These are phyloP conservation scores for Boletus patriciae DNA, from an alignment of 768 basidiomycete genomes.

Conservation along the genomic window DNA sequence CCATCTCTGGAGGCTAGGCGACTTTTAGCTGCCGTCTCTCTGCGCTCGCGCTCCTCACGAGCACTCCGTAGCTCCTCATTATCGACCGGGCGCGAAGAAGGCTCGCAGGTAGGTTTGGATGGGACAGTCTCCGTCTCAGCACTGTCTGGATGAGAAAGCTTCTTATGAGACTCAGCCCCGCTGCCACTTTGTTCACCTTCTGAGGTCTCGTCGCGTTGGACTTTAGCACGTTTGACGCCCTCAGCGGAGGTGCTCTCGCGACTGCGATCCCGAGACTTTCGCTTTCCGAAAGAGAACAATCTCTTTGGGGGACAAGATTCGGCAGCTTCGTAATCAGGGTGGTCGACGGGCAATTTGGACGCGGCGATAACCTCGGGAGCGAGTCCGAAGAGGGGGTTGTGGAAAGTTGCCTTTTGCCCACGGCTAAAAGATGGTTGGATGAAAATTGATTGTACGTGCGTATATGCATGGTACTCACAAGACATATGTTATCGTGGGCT, in stretches of 20 bases:
- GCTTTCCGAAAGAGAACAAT: conserved; percentile 46
- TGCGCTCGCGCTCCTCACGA: conserved; percentile 30
- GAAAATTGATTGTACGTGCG: neutral
- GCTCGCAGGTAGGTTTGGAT: conserved; percentile 1
- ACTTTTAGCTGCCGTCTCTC: conserved; percentile 21
- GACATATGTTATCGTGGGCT: conserved; percentile 66
- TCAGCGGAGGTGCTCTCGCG: conserved; percentile 12
- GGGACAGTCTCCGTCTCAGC: conserved; percentile 4
- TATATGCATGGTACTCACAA: conserved; percentile 51
- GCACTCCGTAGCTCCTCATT: conserved; percentile 7
- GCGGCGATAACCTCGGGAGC: conserved; percentile 41
- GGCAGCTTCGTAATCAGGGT: conserved; percentile 65
- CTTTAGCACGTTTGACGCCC: conserved; percentile 18
- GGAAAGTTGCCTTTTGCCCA: conserved; percentile 59
- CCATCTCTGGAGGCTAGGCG: conserved; percentile 28
- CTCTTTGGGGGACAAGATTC: conserved; percentile 55
- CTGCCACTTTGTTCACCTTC: conserved; percentile 18
- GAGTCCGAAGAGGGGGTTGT: conserved; percentile 62
- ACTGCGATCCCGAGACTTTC: conserved; percentile 27
- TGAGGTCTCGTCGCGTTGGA: conserved; percentile 5
- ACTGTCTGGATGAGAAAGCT: neutral
- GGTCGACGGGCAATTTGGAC: conserved; percentile 55
- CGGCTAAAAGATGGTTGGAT: conserved; percentile 48
- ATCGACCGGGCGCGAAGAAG: neutral
- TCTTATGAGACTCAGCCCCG: neutral